Conservation (phyloP, 2,329 filamentous ascomycete genomes). For the Colletotrichum plurivorum region DNA sequence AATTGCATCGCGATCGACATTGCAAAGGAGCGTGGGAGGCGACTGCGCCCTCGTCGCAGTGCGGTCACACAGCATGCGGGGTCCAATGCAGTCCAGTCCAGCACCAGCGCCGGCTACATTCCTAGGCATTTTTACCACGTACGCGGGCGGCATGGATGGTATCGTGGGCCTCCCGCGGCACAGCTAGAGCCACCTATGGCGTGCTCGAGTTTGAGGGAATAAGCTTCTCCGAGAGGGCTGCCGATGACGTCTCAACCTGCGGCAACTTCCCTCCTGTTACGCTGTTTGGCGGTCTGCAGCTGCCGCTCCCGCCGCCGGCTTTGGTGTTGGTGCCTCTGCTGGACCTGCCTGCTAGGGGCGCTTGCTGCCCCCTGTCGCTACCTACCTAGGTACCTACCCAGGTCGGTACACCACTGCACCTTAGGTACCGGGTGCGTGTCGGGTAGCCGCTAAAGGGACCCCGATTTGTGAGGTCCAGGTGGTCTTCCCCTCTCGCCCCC, state of each 20-base stretch:
- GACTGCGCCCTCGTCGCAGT: conserved; percentile 17
- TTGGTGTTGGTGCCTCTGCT: not conserved
- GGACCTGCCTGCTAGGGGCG: not conserved
- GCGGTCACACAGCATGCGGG: conserved; percentile 14
- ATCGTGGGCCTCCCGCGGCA: conserved; percentile 24
- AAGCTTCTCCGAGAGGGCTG: conserved; percentile 32
- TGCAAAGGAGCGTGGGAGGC: not conserved
- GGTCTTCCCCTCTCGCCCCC: conserved; percentile 14
- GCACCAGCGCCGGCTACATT: not conserved
- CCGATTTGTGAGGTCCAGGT: conserved; percentile 19
- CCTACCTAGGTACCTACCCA: not conserved
- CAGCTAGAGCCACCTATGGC: conserved; percentile 15
- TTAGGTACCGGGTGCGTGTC: too few species aligned
- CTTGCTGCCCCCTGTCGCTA: not conserved
- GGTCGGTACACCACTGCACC: too few species aligned
- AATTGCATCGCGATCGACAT: conserved; percentile 21
- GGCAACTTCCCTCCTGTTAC: not conserved
- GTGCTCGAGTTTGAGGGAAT: conserved; percentile 32
- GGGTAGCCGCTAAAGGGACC: not conserved
- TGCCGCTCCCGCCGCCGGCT: not conserved
- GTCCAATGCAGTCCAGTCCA: conserved; percentile 1
- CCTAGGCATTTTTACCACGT: not conserved
- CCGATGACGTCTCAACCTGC: conserved; percentile 31
- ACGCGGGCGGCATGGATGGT: not conserved
- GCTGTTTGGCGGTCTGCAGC: not conserved